These are phyloP conservation scores for Helianthus annuus DNA, from an alignment of 129 eudicot genomes.

Conservation along the genomic window HanXRQr2.0-SUNRISE NC_035445.2:4201649-4202148, in stretches of 20 bases:
- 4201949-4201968: background rate
- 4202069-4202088: background rate
- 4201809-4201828: background rate
- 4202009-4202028: slow-evolving; percentile 32
- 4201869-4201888: background rate
- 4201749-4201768: no score
- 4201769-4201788: no score
- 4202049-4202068: slow-evolving; percentile 55
- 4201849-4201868: background rate
- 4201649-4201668: no score
- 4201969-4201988: background rate
- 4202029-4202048: slow-evolving; percentile 85
- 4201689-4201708: no score
- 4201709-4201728: no score
- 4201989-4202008: background rate
- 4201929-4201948: background rate
- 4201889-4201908: background rate
- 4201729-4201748: no score
- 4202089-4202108: background rate
- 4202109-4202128: background rate
- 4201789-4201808: background rate
- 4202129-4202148: background rate
- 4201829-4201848: background rate
- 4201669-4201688: no score
- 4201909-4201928: background rate